These are phyloP conservation scores for Globisporangium okanoganense DNA, from an alignment of 352 stramenopile genomes.

Conservation along the genomic window DNA sequence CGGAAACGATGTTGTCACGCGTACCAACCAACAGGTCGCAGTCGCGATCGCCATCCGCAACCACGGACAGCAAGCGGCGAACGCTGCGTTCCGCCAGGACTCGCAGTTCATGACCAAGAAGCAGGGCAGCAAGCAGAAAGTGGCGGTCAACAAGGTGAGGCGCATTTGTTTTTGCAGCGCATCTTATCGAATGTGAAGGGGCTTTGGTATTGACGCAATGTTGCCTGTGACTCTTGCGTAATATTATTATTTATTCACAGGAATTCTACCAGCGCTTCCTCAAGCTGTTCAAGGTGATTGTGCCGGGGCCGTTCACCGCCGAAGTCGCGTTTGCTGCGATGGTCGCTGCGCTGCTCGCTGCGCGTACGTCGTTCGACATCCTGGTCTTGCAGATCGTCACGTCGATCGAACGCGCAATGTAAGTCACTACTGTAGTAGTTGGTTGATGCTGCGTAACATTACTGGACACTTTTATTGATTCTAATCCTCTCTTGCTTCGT, in stretches of 20 bases:
- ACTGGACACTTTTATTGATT: too few relatives aligned
- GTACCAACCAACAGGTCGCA: too few relatives aligned
- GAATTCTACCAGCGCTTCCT: slow-evolving; percentile 63
- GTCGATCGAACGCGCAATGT: slow-evolving; percentile 72
- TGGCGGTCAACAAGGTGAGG: slow-evolving; percentile 58
- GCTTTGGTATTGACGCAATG: not conserved
- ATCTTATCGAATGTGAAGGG: not conserved
- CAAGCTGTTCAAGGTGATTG: slow-evolving; percentile 70
- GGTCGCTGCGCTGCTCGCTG: slow-evolving; percentile 55
- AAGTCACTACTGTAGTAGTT: too few relatives aligned
- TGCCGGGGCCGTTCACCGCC: slow-evolving; percentile 59
- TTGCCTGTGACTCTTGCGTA: not conserved
- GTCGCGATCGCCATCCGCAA: slow-evolving; percentile 64
- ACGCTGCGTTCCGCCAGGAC: slow-evolving; percentile 39
- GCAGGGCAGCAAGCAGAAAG: slow-evolving; percentile 55
- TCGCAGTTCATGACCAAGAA: slow-evolving; percentile 80
- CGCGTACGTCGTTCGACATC: slow-evolving; percentile 78
- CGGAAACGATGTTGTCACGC: too few relatives aligned
- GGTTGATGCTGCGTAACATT: too few relatives aligned
- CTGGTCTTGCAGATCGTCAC: slow-evolving; percentile 73
- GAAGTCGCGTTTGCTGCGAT: slow-evolving; percentile 66
- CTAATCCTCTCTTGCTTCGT: not conserved
- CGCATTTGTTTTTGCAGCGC: not conserved
- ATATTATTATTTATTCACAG: too few relatives aligned
- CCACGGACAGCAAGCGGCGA: slow-evolving; percentile 52